Percentiles rank a stretch among this genome's conserved stretches.
phyloP scores from a whole-genome alignment of 495 filamentous ascomycete species.

The Hypoxylon fuscum region DNA sequence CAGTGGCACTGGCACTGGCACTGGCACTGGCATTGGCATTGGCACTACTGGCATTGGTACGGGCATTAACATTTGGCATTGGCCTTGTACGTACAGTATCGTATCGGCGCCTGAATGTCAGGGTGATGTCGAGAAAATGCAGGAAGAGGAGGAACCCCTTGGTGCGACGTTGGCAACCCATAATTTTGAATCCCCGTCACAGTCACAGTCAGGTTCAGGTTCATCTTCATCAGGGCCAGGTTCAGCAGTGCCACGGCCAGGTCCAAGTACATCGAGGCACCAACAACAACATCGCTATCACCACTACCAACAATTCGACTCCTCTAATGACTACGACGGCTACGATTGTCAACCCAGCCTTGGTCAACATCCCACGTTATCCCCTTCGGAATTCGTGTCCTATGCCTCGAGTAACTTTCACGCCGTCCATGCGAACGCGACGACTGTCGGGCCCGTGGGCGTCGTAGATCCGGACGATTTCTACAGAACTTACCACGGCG shows the following conservation, averaged over 20 bases:
- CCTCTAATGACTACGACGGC: slow-evolving; percentile 34
- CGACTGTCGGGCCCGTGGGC: slow-evolving; percentile 47
- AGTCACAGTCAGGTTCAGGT: slow-evolving; percentile 34
- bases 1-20: background rate
- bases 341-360: slow-evolving; percentile 23
- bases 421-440: slow-evolving; percentile 49
- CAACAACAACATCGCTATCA: slow-evolving; percentile 40
- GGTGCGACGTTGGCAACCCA: slow-evolving; percentile 46
- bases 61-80: no score
- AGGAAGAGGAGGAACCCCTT: slow-evolving; percentile 48
- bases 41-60: no score
- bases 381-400: slow-evolving; percentile 43
- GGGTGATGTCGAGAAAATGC: slow-evolving; percentile 45
- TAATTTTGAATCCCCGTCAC: slow-evolving; percentile 46
- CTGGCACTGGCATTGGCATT: no score
- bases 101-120: slow-evolving; percentile 39
- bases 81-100: slow-evolving; percentile 15
- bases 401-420: slow-evolving; percentile 52
- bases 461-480: slow-evolving; percentile 60
- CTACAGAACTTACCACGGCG: slow-evolving; percentile 58
- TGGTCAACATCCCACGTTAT: slow-evolving; percentile 16
- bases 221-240: slow-evolving; percentile 33
- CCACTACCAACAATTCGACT: slow-evolving; percentile 34
- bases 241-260: slow-evolving; percentile 22
- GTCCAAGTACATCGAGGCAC: slow-evolving; percentile 37